Conservation (phyloP, 495 filamentous ascomycete genomes). For the Evernia prunastri region DNA sequence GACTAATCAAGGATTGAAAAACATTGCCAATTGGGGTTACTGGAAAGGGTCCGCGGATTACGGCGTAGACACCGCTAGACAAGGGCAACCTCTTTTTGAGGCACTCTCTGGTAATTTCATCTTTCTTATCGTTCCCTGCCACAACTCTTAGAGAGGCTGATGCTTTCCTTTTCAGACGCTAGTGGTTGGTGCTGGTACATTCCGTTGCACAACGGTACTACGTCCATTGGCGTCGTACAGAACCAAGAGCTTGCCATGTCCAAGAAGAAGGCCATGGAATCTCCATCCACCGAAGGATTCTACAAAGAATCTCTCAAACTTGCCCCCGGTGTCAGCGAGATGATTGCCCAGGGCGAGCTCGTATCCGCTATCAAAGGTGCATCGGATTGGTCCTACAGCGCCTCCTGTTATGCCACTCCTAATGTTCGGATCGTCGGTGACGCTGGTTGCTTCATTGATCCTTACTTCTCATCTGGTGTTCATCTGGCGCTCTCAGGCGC, state of each 20-base stretch:
- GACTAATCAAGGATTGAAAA: slow-evolving; percentile 35
- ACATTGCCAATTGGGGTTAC: slow-evolving; percentile 39
- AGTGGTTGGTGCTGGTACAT: slow-evolving; percentile 39
- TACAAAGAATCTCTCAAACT: slow-evolving; percentile 36
- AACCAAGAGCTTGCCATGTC: slow-evolving; percentile 31
- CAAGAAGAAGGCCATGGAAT: slow-evolving; percentile 30
- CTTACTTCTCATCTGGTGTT: slow-evolving; percentile 42
- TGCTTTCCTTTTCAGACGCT: slow-evolving; percentile 22
- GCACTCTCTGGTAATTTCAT: slow-evolving; percentile 28
- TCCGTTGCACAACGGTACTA: slow-evolving; percentile 33
- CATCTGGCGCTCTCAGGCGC: slow-evolving; percentile 43
- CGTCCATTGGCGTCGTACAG: slow-evolving; percentile 34
- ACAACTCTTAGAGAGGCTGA: background rate
- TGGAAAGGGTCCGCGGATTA: slow-evolving; percentile 29
- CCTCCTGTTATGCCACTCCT: slow-evolving; percentile 35
- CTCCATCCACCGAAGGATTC: slow-evolving; percentile 31
- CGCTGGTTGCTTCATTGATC: slow-evolving; percentile 42
- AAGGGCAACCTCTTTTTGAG: slow-evolving; percentile 35
- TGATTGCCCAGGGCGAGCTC: slow-evolving; percentile 31
- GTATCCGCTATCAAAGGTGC: slow-evolving; percentile 36
- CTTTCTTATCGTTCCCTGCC: background rate
- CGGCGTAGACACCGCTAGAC: slow-evolving; percentile 24
- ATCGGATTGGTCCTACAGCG: slow-evolving; percentile 42
- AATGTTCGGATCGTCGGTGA: slow-evolving; percentile 36
- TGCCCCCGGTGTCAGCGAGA: slow-evolving; percentile 25